Evolutionary conservation across 495 filamentous ascomycete genomes (phyloP), one percentile per base, ranked within the genome.

Genomic region (Penicillium alfredii): DNA sequence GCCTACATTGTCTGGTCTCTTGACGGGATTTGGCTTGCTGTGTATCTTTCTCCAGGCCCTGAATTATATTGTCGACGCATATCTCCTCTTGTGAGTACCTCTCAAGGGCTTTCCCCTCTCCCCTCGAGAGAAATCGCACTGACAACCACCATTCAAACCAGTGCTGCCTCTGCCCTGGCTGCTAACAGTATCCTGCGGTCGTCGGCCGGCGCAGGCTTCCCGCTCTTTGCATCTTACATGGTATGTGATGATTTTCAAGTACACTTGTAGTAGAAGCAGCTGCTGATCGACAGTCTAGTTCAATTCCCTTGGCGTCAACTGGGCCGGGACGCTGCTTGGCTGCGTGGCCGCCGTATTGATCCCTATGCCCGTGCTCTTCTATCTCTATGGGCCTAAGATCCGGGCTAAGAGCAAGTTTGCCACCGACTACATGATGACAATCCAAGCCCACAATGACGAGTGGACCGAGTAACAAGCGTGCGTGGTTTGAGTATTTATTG

Each of bases 31-130:
- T 42, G 77, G 77, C 0, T 66, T 95, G 3, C 66, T 89, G 42
- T 73, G 73, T 35, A 90, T 94, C 58, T 93, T 93, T 68, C 64
- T 94, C 6, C 84, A 89, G 56, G 69, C 76, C 0, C 63, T 93
- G 19, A 93, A 90, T 60, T 93, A 94, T 59, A 72, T 94, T 20
- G 78, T 93, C 29, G 88, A 95, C 53, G 74, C 85, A 4, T 94
- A 93, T 58, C 78, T 93, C 45, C 83, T 88, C 72, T 88, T 88
- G 73, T 81, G 63, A 59, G 74, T 72, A n/a, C 39, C 8, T 11
- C 35, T 21, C 49, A 19, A n/a, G 4, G 12, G 27, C 4, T 77
- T 4, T 38, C 17, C 35, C 26, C 13, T 29, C 24, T 16, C 15
- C 16, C 30, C 6, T 32, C 4, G 4, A 32, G 16, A 29, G n/a